Evolutionary conservation across 208 protist genomes (phyloP).

Genomic region (Wallacemonas sp.): DNA sequence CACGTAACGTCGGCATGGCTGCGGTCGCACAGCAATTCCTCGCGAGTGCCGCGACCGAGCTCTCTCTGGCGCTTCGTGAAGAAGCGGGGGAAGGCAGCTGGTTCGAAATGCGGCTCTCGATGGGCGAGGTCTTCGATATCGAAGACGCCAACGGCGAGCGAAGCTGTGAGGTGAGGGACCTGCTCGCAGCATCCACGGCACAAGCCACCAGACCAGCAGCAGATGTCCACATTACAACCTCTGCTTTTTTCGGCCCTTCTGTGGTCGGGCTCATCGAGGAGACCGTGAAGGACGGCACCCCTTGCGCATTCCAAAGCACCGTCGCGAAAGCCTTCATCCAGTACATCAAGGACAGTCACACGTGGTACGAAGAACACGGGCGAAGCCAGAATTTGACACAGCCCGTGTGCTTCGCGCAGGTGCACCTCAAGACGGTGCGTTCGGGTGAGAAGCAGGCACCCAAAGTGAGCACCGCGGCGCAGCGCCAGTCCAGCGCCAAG

Average conservation of each 20-base stretch:
- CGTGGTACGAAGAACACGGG: background rate
- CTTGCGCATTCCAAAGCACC: background rate
- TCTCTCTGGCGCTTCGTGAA: conserved; percentile 14
- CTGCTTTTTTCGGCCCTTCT: conserved; percentile 21
- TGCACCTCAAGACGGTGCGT: conserved; percentile 18
- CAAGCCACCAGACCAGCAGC: background rate
- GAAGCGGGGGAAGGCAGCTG: background rate
- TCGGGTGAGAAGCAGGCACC: conserved; percentile 14
- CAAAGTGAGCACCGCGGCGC: background rate
- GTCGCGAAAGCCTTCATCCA: conserved; percentile 20
- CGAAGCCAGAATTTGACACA: background rate
- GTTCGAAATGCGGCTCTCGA: conserved; percentile 9
- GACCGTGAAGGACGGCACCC: background rate
- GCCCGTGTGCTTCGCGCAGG: conserved; percentile 20
- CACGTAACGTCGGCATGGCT: conserved; percentile 16
- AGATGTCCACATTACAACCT: conserved; percentile 18
- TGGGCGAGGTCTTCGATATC: conserved; percentile 2
- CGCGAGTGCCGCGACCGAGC: conserved; percentile 7
- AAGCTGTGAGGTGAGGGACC: background rate
- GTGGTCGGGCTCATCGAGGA: conserved; percentile 8
- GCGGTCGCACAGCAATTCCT: conserved; percentile 16
- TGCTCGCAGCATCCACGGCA: background rate
- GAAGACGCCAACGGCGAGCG: conserved; percentile 4
- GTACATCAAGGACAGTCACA: conserved; percentile 13
- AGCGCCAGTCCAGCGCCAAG: background rate